phyloP scores from a whole-genome alignment of 2,329 filamentous ascomycete species.

The Ophiostoma populinum region DNA sequence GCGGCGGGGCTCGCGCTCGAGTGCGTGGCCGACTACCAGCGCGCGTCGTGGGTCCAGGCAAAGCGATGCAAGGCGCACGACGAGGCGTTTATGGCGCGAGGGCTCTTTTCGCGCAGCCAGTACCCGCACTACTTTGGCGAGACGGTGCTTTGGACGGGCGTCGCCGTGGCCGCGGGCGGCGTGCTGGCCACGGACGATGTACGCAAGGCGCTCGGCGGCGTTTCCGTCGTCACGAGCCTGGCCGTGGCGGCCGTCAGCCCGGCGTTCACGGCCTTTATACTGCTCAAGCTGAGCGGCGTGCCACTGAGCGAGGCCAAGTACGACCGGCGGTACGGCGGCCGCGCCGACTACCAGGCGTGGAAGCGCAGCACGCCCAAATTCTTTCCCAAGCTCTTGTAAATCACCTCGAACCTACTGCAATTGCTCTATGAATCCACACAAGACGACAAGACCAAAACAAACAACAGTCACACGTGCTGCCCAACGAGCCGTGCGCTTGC shows the following conservation, averaged over 20 bases:
- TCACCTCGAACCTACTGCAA: background rate
- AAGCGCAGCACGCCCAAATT: slow-evolving; percentile 49
- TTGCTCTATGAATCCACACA: too few relatives aligned
- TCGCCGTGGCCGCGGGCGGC: slow-evolving; percentile 41
- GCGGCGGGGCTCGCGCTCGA: slow-evolving; percentile 42
- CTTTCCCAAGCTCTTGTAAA: slow-evolving; percentile 37
- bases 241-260: slow-evolving; percentile 40
- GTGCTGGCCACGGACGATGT: slow-evolving; percentile 35
- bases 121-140: slow-evolving; percentile 64
- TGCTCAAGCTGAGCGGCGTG: slow-evolving; percentile 46
- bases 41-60: slow-evolving; percentile 40
- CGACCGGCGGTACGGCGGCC: slow-evolving; percentile 43
- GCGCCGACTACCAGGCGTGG: slow-evolving; percentile 51
- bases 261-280: slow-evolving; percentile 43
- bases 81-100: slow-evolving; percentile 47
- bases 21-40: slow-evolving; percentile 44
- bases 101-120: slow-evolving; percentile 41
- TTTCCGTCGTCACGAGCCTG: slow-evolving; percentile 16
- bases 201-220: slow-evolving; percentile 32
- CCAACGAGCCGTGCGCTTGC: too few relatives aligned
- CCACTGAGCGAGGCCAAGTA: slow-evolving; percentile 54
- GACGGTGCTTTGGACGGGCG: slow-evolving; percentile 49
- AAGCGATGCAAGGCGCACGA: slow-evolving; percentile 48
- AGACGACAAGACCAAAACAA: too few relatives aligned
- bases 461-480: too few relatives aligned